A percentile compares a stretch with the other conserved stretches of the same genome.
Evolutionary conservation across 495 filamentous ascomycete genomes (phyloP).

Genomic region (Immersiella caudata): DNA sequence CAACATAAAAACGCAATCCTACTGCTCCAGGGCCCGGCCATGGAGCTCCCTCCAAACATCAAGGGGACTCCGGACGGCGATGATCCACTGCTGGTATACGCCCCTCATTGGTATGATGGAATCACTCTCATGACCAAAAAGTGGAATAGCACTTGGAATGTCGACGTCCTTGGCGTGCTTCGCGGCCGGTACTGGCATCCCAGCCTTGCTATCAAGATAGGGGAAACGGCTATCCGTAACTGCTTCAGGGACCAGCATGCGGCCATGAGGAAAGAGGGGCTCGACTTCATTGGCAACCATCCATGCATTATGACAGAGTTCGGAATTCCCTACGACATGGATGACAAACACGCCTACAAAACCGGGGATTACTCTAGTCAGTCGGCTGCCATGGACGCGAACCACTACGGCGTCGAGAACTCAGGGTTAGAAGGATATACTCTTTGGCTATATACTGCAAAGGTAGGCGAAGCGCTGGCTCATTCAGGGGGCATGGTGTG

Average conservation of each 20-base stretch:
- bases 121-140: slow-evolving; percentile 97
- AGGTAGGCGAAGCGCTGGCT: slow-evolving; percentile 47
- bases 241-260: slow-evolving; percentile 91
- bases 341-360: slow-evolving; percentile 89
- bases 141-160: slow-evolving; percentile 96
- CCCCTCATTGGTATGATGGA: slow-evolving; percentile 95
- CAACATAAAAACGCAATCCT: slow-evolving; percentile 81
- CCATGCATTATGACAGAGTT: slow-evolving; percentile 93
- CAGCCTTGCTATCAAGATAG: slow-evolving; percentile 87
- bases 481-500: background rate
- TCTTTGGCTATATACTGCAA: slow-evolving; percentile 81
- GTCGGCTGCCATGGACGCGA: slow-evolving; percentile 92
- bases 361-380: slow-evolving; percentile 97
- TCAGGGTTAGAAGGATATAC: slow-evolving; percentile 80
- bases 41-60: slow-evolving; percentile 86
- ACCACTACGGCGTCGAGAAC: slow-evolving; percentile 89
- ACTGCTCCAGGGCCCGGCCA: slow-evolving; percentile 87
- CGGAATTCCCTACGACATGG: slow-evolving; percentile 99
- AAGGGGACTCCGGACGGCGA: slow-evolving; percentile 83
- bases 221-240: slow-evolving; percentile 93
- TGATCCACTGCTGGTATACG: slow-evolving; percentile 86
- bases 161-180: slow-evolving; percentile 91
- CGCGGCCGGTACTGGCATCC: slow-evolving; percentile 86
- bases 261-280: slow-evolving; percentile 84
- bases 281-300: slow-evolving; percentile 85